phyloP scores from a whole-genome alignment of 1,284 basidiomycete genomes.

The Cutaneotrichosporon mucoides region DNA sequence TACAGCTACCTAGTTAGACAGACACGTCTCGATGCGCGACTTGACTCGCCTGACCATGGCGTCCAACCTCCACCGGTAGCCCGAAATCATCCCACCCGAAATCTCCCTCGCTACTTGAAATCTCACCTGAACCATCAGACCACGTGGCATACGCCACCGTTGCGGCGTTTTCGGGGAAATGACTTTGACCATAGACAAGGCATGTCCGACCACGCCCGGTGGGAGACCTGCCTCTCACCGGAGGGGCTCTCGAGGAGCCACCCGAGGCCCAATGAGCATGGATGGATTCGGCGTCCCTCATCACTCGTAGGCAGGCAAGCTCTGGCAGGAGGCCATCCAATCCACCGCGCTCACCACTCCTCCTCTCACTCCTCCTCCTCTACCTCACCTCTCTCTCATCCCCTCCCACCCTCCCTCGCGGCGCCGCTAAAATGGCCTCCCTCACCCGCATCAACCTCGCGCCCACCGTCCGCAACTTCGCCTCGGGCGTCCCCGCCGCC shows the following conservation, averaged over 20 bases:
- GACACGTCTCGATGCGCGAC: too few relatives aligned
- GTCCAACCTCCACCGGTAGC: too few relatives aligned
- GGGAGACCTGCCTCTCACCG: too few relatives aligned
- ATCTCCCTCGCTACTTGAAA: too few relatives aligned
- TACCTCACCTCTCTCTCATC: constrained; percentile 6
- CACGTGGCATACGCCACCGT: neutral
- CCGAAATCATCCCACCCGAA: too few relatives aligned
- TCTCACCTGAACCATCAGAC: too few relatives aligned
- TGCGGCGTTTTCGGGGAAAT: neutral
- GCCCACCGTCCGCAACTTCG: constrained; percentile 71
- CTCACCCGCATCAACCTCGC: constrained; percentile 61
- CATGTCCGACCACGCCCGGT: neutral
- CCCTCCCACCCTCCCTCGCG: constrained; percentile 7
- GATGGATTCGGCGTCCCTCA: neutral
- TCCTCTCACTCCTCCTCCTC: neutral
- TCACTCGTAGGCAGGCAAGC: neutral
- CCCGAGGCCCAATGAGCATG: neutral
- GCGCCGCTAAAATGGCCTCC: constrained; percentile 24
- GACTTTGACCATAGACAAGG: too few relatives aligned
- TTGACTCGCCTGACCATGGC: too few relatives aligned
- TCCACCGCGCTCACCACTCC: neutral
- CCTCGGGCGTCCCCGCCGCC: constrained; percentile 90
- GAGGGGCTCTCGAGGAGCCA: too few relatives aligned
- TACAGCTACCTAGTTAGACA: too few relatives aligned
- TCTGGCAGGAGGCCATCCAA: too few relatives aligned